A percentile compares a stretch with the other conserved stretches of the same genome.
These are phyloP conservation scores for Pythium aquatile DNA, from an alignment of 352 stramenopile genomes.

Conservation along the genomic window DNA sequence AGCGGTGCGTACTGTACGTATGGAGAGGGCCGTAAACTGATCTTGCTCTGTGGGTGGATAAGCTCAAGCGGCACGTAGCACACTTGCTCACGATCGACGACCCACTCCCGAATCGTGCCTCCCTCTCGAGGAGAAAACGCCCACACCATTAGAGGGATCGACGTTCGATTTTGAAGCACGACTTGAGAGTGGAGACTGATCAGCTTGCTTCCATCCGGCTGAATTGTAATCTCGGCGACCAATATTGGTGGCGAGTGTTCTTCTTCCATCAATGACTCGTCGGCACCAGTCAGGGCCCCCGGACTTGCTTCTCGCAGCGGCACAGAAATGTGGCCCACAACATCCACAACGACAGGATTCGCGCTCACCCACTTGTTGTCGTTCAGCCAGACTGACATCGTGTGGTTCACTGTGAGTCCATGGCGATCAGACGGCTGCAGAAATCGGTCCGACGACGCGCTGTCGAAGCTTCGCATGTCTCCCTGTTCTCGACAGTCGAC, in stretches of 20 bases:
- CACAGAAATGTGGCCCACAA: constrained; percentile 84
- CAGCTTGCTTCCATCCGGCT: constrained; percentile 86
- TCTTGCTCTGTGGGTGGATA: constrained; percentile 85
- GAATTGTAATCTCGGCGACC: constrained; percentile 85
- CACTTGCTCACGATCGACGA: constrained; percentile 80
- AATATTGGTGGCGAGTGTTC: constrained; percentile 68
- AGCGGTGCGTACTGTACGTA: constrained; percentile 85
- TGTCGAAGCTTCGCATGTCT: constrained; percentile 88
- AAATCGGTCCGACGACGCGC: constrained; percentile 72
- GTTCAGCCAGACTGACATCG: constrained; percentile 84
- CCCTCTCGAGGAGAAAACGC: constrained; percentile 82
- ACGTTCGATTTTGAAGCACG: constrained; percentile 84
- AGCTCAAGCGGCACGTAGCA: constrained; percentile 82
- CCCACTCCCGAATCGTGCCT: constrained; percentile 64
- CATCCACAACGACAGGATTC: constrained; percentile 84
- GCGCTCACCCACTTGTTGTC: constrained; percentile 87
- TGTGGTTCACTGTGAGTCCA: constrained; percentile 82
- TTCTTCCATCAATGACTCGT: constrained; percentile 49
- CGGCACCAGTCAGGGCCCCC: constrained; percentile 4
- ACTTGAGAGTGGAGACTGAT: constrained; percentile 88
- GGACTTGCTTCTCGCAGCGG: constrained; percentile 56
- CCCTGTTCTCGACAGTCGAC: constrained; percentile 85
- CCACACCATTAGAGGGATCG: constrained; percentile 86
- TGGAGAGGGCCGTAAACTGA: constrained; percentile 81
- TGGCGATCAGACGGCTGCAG: constrained; percentile 68